Evolutionary conservation across 208 protist species (phyloP), one percentile per base, ranked within the genome.

Genomic region (Wallacemonas sp.): DNA sequence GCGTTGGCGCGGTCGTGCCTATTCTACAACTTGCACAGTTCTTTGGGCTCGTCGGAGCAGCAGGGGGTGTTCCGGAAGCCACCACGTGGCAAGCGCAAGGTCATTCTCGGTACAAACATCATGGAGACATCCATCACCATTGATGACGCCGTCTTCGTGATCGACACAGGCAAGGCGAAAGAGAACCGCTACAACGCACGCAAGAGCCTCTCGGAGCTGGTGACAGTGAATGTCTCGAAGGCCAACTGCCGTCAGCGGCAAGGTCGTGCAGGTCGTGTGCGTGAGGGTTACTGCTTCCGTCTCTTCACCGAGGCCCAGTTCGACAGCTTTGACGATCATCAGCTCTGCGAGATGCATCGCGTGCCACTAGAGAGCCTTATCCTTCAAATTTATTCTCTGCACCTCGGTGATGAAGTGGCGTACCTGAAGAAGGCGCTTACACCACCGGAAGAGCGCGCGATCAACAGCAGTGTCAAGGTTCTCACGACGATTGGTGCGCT

Each of bases 51-150:
- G 14, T 73, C 80, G 21, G 88, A 98, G 51, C 97, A 99, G 79
- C 84, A 98, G 51, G 79, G 72, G 19, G 94, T 98, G 5, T 99
- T 99, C 72, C 66, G 90, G 24, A 65, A 70, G 5, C 86, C 95
- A 3, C 93, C 93, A 21, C 55, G 65, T 22, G 93, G 92, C 17
- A 90, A 93, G 61, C 78, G 96, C 38, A 99, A 99, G 79, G 80
- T 98, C 30, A 91, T 99, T 22, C 77, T 99, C 4, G 86, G 91
- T 34, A 99, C 98, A 5, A 99, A 99, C 80, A 99, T 99, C 66
- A 98, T 98, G 70, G 97, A 99, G 67, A 99, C 98, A 0, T 98
- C 92, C 41, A 93, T 99, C 55, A 99, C 98, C 28, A 98, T 99
- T 67, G 96, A 98, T 59, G 98, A 99, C 78, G 91, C 90, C 30